Conservation (phyloP, 2,329 filamentous ascomycete genomes). For the Magnaporthiopsis incrustans region DNA sequence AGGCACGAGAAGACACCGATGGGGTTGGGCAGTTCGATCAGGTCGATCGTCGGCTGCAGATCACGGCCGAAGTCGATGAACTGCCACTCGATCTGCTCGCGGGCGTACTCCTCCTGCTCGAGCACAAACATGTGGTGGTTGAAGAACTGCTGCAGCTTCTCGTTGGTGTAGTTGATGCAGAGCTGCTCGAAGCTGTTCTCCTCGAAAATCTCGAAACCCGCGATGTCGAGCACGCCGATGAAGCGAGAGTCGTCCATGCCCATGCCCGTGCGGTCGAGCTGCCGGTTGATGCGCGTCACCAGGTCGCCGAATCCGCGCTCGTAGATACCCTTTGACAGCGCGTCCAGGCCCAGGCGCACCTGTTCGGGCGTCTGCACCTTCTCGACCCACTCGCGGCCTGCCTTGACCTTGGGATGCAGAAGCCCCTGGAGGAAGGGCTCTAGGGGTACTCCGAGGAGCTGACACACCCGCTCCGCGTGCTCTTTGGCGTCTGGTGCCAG, state of each 20-base stretch:
- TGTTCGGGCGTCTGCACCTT: slow-evolving; percentile 98
- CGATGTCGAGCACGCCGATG: slow-evolving; percentile 97
- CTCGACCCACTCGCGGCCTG: slow-evolving; percentile 95
- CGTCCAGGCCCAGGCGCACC: slow-evolving; percentile 81
- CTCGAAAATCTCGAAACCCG: slow-evolving; percentile 98
- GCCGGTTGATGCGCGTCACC: slow-evolving; percentile 82
- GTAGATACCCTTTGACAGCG: slow-evolving; percentile 93
- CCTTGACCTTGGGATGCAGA: slow-evolving; percentile 88
- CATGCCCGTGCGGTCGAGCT: slow-evolving; percentile 79
- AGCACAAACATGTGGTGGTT: slow-evolving; percentile 99
- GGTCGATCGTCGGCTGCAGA: slow-evolving; percentile 91
- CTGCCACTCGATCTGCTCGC: slow-evolving; percentile 98
- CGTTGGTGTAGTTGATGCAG: slow-evolving; percentile 99
- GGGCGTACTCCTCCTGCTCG: slow-evolving; percentile 95
- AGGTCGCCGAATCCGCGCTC: slow-evolving; percentile 92
- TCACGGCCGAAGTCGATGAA: slow-evolving; percentile 99
- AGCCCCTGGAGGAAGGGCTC: slow-evolving; percentile 84
- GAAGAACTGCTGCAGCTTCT: slow-evolving; percentile 98
- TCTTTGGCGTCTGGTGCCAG: slow-evolving; percentile 67
- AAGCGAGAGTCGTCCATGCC: slow-evolving; percentile 86
- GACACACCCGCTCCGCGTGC: slow-evolving; percentile 71
- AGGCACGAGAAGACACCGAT: slow-evolving; percentile 98
- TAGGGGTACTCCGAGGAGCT: slow-evolving; percentile 72
- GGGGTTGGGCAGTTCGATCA: slow-evolving; percentile 92
- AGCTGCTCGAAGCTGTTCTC: slow-evolving; percentile 98